These are phyloP conservation scores for Rutstroemia sp. DNA, from an alignment of 2,329 filamentous ascomycete species.

Conservation along the genomic window DNA sequence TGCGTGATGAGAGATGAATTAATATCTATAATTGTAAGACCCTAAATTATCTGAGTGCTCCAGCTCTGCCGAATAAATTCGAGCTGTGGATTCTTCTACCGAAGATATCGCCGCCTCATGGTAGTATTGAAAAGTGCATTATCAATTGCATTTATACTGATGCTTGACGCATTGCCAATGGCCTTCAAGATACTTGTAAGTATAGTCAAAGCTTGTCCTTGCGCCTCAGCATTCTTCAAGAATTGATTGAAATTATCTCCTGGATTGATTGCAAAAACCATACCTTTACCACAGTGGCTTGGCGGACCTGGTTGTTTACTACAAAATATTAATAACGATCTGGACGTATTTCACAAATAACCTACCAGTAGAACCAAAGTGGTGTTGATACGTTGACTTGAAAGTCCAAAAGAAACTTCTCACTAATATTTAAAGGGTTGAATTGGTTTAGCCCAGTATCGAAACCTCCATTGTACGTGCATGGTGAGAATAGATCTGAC, in stretches of 20 bases:
- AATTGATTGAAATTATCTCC: conserved; percentile 12
- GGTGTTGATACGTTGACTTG: conserved; percentile 15
- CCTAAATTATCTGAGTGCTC: too few relatives aligned
- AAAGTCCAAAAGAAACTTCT: conserved; percentile 10
- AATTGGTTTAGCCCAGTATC: conserved; percentile 58
- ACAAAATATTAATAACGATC: not conserved
- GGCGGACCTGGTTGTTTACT: conserved; percentile 8
- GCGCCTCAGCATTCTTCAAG: not conserved
- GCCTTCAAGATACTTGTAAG: not conserved
- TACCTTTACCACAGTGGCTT: conserved; percentile 18
- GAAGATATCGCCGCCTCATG: not conserved
- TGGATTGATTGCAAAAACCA: conserved; percentile 25
- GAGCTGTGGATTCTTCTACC: too few relatives aligned
- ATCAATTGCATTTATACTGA: not conserved
- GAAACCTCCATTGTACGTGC: conserved; percentile 52
- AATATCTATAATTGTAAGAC: too few relatives aligned
- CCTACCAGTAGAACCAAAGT: conserved; percentile 21
- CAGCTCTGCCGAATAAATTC: too few relatives aligned
- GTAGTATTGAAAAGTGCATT: not conserved
- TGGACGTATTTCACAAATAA: conserved; percentile 6
- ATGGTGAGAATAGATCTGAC: conserved; percentile 57
- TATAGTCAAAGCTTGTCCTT: not conserved
- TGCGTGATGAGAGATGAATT: too few relatives aligned
- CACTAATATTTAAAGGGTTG: conserved; percentile 50
- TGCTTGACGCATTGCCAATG: not conserved